A percentile compares a stretch with the other conserved stretches of the same genome.
Evolutionary conservation across 1,284 basidiomycete species (phyloP).

Genomic region (Tausonia pullulans): DNA sequence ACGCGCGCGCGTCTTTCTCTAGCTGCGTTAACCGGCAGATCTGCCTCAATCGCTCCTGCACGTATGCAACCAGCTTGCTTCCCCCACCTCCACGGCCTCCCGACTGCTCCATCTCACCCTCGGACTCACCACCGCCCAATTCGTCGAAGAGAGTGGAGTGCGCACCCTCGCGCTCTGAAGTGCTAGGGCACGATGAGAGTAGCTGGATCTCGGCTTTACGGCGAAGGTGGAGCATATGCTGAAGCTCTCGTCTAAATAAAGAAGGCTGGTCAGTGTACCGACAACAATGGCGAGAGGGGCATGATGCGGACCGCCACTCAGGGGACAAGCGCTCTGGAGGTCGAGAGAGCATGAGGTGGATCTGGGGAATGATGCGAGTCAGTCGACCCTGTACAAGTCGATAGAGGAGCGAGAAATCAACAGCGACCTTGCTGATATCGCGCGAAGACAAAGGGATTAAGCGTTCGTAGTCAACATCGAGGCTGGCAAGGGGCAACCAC

Average conservation of each 20-base stretch:
- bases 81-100: too few relatives aligned
- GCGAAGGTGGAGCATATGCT: slow-evolving; percentile 59
- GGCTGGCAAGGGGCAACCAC: slow-evolving; percentile 33
- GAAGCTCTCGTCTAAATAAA: slow-evolving; percentile 56
- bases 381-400: not conserved
- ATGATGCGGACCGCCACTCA: slow-evolving; percentile 54
- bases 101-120: too few relatives aligned
- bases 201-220: slow-evolving; percentile 84
- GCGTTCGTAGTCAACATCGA: slow-evolving; percentile 48
- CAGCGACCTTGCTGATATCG: slow-evolving; percentile 56
- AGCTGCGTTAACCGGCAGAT: too few relatives aligned
- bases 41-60: too few relatives aligned
- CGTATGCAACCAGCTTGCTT: too few relatives aligned
- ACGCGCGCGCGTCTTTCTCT: too few relatives aligned
- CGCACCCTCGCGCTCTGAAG: too few relatives aligned
- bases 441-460: slow-evolving; percentile 56
- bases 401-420: not conserved
- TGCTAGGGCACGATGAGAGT: slow-evolving; percentile 32
- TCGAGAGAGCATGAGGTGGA: slow-evolving; percentile 10
- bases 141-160: too few relatives aligned
- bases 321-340: slow-evolving; percentile 38
- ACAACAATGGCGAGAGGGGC: too few relatives aligned
- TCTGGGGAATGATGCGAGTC: not conserved
- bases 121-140: too few relatives aligned
- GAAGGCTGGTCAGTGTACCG: not conserved